Evolutionary conservation across 148 eudicot species (phyloP), one percentile per base, ranked within the genome.

Genomic region (Dysphania ambrosioides): DNA sequence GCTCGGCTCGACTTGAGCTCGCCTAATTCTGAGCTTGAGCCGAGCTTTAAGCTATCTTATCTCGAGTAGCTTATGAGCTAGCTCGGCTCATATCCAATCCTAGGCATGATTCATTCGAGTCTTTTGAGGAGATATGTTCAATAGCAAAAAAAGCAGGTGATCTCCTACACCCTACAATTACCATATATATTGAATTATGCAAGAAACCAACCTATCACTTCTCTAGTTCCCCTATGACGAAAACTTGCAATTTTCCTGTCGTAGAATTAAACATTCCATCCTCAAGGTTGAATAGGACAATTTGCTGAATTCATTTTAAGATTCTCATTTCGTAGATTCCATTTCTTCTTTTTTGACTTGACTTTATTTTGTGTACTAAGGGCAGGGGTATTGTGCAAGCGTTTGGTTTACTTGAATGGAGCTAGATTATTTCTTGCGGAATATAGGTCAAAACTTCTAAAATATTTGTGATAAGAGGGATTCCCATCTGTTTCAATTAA

Each of bases 51-150:
- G n/a, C n/a, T n/a, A n/a, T n/a, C n/a, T n/a, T n/a, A n/a, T n/a
- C n/a, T n/a, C n/a, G n/a, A n/a, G n/a, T n/a, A n/a, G n/a, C n/a
- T n/a, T n/a, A n/a, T n/a, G n/a, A n/a, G n/a, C n/a, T n/a, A n/a
- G n/a, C n/a, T n/a, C n/a, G n/a, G n/a, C n/a, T n/a, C n/a, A n/a
- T n/a, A n/a, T n/a, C n/a, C n/a, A n/a, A n/a, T n/a, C n/a, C n/a
- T n/a, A n/a, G n/a, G n/a, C n/a, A 92, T 78, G 99, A 95, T 83
- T 95, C 99, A 4, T 95, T 95, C 64, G 85, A 85, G 79, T 88
- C 99, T 59, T 95, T 95, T 74, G 97, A 95, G 75, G 99, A 95
- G 80, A 89, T 95, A 70, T 95, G 99, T 79, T 88, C 97, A 27
- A 90, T 95, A 83, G 99, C 99, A 59, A 92, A 81, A 92, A 84